A percentile compares a stretch with the other conserved stretches of the same genome.
These are phyloP conservation scores for Ophiocordyceps australis DNA, from an alignment of 2,329 filamentous ascomycete species.

Conservation along the genomic window DNA sequence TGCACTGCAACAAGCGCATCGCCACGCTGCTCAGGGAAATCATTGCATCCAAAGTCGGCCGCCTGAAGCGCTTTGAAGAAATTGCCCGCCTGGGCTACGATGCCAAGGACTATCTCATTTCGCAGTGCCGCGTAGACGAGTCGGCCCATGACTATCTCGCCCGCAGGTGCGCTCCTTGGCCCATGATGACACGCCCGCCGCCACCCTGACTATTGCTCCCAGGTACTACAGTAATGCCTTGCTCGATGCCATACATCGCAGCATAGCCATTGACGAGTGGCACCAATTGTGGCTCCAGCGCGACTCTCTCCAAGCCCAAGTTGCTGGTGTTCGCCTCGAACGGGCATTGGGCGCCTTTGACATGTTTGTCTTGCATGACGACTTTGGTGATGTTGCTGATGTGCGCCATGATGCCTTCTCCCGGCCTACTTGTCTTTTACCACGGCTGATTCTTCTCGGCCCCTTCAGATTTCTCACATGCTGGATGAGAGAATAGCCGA, in stretches of 20 bases:
- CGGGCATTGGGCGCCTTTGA: constrained; percentile 69
- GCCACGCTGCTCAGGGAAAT: constrained; percentile 45
- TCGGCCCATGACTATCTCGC: constrained; percentile 58
- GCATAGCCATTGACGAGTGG: constrained; percentile 67
- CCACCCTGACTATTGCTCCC: constrained; percentile 2
- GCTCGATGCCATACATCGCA: constrained; percentile 65
- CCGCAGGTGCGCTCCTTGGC: constrained; percentile 29
- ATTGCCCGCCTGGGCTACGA: constrained; percentile 67
- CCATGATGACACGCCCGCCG: neutral
- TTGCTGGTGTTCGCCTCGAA: constrained; percentile 39
- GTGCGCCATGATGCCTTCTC: constrained; percentile 21
- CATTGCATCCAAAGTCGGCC: constrained; percentile 49
- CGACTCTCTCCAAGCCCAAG: constrained; percentile 4
- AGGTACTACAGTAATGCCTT: constrained; percentile 62
- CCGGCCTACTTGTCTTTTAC: neutral
- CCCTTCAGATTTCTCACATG: constrained; percentile 34
- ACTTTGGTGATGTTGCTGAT: constrained; percentile 55
- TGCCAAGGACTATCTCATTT: constrained; percentile 66
- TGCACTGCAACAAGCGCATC: constrained; percentile 30
- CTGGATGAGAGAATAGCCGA: constrained; percentile 44
- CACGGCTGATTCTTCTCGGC: too few species aligned
- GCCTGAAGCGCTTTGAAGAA: constrained; percentile 49
- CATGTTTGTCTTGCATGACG: constrained; percentile 65
- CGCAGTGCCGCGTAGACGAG: constrained; percentile 41
- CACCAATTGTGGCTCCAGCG: constrained; percentile 15